Conservation (phyloP, 2,329 filamentous ascomycete genomes). For the Venturia aucupariae region DNA sequence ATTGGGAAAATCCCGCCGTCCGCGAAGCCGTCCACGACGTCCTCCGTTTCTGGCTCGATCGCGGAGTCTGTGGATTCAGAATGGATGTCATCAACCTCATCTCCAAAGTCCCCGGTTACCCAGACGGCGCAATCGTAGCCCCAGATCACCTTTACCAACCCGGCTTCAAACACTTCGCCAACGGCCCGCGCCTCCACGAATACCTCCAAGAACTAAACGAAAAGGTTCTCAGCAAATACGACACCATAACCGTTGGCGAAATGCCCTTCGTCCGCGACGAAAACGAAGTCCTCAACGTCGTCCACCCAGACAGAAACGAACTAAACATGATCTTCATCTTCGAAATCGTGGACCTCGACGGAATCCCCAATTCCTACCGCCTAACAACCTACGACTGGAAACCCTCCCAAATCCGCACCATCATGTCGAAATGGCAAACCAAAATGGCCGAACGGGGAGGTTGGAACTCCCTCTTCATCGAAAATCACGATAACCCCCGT, state of each 20-base stretch:
- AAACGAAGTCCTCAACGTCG: slow-evolving; percentile 33
- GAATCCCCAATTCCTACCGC: slow-evolving; percentile 24
- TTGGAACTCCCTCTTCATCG: slow-evolving; percentile 44
- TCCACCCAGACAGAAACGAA: slow-evolving; percentile 32
- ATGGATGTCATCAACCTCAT: slow-evolving; percentile 43
- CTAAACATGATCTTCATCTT: slow-evolving; percentile 43
- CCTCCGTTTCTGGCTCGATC: slow-evolving; percentile 40
- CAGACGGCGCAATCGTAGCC: slow-evolving; percentile 34
- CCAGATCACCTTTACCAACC: slow-evolving; percentile 37
- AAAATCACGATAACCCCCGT: slow-evolving; percentile 46
- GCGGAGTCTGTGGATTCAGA: slow-evolving; percentile 37
- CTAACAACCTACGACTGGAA: slow-evolving; percentile 30
- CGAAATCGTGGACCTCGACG: slow-evolving; percentile 34
- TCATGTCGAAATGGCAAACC: slow-evolving; percentile 32
- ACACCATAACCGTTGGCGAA: slow-evolving; percentile 51
- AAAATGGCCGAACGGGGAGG: slow-evolving; percentile 36
- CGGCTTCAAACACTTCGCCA: slow-evolving; percentile 43
- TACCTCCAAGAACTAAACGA: slow-evolving; percentile 45
- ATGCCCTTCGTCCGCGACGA: slow-evolving; percentile 46
- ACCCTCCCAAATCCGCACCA: slow-evolving; percentile 26
- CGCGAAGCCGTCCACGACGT: slow-evolving; percentile 38
- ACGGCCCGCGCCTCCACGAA: slow-evolving; percentile 50
- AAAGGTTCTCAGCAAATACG: slow-evolving; percentile 45
- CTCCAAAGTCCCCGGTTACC: slow-evolving; percentile 34
- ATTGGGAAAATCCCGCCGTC: slow-evolving; percentile 39